Evolutionary conservation across 192 early-diverging fungal species (phyloP).

Genomic region (Diversispora eburnea): DNA sequence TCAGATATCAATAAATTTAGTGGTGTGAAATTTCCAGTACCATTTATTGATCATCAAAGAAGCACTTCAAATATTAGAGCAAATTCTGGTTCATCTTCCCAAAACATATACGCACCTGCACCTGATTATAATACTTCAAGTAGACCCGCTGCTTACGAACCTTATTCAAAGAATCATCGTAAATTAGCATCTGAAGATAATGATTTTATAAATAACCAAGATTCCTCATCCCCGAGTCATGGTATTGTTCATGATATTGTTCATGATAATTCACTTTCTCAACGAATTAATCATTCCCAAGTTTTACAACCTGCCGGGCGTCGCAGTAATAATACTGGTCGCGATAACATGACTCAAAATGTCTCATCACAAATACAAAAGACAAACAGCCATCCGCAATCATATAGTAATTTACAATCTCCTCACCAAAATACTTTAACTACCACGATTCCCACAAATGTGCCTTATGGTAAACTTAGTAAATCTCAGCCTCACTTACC

Average conservation of each 20-base stretch:
- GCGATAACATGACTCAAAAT: not conserved
- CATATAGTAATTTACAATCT: not conserved
- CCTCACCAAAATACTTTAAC: no score
- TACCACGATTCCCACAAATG: no score
- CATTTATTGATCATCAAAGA: not conserved
- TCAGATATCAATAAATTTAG: not conserved
- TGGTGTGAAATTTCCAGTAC: not conserved
- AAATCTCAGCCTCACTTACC: conserved; percentile 18
- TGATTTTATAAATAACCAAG: not conserved
- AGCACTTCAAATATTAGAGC: no score
- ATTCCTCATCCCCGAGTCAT: not conserved
- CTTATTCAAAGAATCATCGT: not conserved
- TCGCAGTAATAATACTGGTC: not conserved
- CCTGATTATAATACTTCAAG: not conserved
- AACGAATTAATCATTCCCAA: no score
- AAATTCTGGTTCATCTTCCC: not conserved
- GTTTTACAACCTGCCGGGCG: no score
- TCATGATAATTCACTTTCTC: no score
- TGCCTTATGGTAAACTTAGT: not conserved
- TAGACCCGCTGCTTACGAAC: not conserved
- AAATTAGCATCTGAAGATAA: not conserved
- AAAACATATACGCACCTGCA: not conserved
- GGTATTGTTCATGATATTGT: not conserved
- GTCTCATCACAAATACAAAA: not conserved
- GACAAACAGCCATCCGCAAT: no score